Conservation (phyloP, 1,139 yeast species). For the Sugiyamaella novakii region DNA sequence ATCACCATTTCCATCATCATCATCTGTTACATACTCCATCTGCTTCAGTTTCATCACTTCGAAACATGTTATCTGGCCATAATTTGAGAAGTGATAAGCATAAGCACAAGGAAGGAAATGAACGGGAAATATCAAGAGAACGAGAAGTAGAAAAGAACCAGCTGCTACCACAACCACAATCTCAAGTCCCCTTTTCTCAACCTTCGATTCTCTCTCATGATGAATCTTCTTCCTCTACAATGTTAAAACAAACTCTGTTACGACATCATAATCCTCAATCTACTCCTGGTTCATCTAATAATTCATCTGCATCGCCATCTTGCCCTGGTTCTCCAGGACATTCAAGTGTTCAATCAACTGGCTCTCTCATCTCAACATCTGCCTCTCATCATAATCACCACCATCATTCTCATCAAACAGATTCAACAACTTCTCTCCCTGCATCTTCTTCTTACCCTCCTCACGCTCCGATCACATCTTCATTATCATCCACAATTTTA, state of each 20-base stretch:
- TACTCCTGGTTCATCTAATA: conserved; percentile 8
- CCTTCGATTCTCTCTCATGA: neutral
- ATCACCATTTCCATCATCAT: conserved; percentile 12
- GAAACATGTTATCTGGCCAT: conserved; percentile 10
- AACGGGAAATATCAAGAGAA: no score
- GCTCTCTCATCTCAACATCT: neutral
- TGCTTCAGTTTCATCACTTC: conserved; percentile 11
- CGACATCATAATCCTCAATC: conserved; percentile 12
- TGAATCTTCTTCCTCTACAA: conserved; percentile 10
- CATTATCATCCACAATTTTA: conserved; percentile 14
- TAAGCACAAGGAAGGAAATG: neutral
- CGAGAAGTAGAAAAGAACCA: neutral
- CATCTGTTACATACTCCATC: conserved; percentile 14
- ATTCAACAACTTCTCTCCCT: conserved; percentile 2
- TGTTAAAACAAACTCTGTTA: conserved; percentile 13
- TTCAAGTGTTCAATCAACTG: neutral
- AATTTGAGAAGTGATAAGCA: neutral
- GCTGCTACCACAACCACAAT: neutral
- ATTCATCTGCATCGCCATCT: conserved; percentile 18
- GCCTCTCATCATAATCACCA: neutral
- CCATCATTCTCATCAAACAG: neutral
- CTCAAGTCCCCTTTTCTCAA: no score
- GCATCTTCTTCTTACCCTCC: conserved; percentile 1
- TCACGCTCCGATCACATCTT: conserved; percentile 15
- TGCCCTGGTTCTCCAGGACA: conserved; percentile 19